A percentile compares a stretch with the other conserved stretches of the same genome.
These are phyloP conservation scores for Nevesoporus exiguus DNA, from an alignment of 768 basidiomycete species.

Conservation along the genomic window DNA sequence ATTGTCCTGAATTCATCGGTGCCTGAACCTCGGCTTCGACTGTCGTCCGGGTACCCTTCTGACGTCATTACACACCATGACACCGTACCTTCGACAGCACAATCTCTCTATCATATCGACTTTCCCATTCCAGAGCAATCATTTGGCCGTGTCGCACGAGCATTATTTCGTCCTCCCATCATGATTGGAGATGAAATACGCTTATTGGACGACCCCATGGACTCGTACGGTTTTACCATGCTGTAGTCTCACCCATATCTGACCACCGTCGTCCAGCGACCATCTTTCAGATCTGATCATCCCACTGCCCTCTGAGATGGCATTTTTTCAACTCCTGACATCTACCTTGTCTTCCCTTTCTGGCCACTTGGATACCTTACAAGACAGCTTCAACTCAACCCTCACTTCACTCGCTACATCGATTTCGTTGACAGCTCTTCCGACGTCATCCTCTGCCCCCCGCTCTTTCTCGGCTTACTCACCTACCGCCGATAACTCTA, in stretches of 20 bases:
- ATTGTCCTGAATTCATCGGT: constrained; percentile 43
- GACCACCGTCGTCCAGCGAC: constrained; percentile 2
- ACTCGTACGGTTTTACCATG: constrained; percentile 8
- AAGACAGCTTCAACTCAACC: constrained; percentile 45
- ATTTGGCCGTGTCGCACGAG: constrained; percentile 4
- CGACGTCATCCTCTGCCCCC: constrained; percentile 29
- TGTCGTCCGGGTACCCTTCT: constrained; percentile 38
- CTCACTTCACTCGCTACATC: constrained; percentile 45
- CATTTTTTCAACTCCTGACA: constrained; percentile 75
- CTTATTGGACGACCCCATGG: neutral
- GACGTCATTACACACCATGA: neutral
- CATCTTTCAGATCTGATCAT: constrained; percentile 58
- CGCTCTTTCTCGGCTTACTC: constrained; percentile 35
- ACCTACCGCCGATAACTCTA: constrained; percentile 11
- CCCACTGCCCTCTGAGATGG: constrained; percentile 73
- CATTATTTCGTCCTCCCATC: constrained; percentile 3
- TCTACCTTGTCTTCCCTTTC: constrained; percentile 55
- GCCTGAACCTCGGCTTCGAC: constrained; percentile 55
- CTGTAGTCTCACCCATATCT: neutral
- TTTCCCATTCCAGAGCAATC: constrained; percentile 12
- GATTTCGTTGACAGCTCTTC: constrained; percentile 34
- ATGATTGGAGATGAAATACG: neutral
- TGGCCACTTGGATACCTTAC: constrained; percentile 48
- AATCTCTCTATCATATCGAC: constrained; percentile 11
- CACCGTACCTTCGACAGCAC: neutral